phyloP scores from a whole-genome alignment of 306 rosid genomes.

The Prunus mira region DNA sequence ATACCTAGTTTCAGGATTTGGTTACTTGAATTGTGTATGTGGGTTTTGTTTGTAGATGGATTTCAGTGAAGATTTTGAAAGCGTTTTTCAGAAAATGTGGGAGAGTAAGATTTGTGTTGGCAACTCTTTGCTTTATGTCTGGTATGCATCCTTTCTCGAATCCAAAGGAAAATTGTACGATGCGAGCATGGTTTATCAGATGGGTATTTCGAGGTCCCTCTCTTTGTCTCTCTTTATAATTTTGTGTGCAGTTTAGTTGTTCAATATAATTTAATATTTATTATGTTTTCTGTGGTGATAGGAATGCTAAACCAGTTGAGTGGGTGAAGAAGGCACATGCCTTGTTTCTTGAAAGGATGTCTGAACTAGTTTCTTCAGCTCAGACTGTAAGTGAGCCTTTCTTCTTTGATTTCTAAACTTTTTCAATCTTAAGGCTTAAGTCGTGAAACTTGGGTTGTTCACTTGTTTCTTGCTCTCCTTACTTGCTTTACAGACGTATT shows the following conservation, averaged over 20 bases:
- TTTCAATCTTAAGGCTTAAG: not conserved
- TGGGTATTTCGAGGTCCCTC: slow-evolving; percentile 56
- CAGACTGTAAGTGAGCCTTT: slow-evolving; percentile 35
- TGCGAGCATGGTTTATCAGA: slow-evolving; percentile 60
- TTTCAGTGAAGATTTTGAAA: slow-evolving; percentile 39
- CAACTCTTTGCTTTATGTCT: slow-evolving; percentile 33
- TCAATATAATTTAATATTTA: slow-evolving; percentile 6
- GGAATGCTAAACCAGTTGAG: slow-evolving; percentile 78
- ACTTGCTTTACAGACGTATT: not conserved
- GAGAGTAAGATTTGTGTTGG: too few relatives aligned
- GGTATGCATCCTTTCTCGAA: slow-evolving; percentile 52
- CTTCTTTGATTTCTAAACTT: not conserved
- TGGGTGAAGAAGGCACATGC: slow-evolving; percentile 60
- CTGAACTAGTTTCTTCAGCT: slow-evolving; percentile 43
- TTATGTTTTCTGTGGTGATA: slow-evolving; percentile 23
- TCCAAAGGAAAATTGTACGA: slow-evolving; percentile 56
- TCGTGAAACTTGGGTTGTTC: not conserved
- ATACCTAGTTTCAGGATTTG: not conserved
- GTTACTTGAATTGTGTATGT: slow-evolving; percentile 8
- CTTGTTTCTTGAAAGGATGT: slow-evolving; percentile 63
- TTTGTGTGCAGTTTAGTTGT: slow-evolving; percentile 20
- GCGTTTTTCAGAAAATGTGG: too few relatives aligned
- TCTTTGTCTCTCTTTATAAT: not conserved
- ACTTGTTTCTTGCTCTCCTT: not conserved
- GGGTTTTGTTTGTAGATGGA: slow-evolving; percentile 51